Evolutionary conservation across 805 yeast species (phyloP).

Genomic region (Kodamaea hsintzibuensis): DNA sequence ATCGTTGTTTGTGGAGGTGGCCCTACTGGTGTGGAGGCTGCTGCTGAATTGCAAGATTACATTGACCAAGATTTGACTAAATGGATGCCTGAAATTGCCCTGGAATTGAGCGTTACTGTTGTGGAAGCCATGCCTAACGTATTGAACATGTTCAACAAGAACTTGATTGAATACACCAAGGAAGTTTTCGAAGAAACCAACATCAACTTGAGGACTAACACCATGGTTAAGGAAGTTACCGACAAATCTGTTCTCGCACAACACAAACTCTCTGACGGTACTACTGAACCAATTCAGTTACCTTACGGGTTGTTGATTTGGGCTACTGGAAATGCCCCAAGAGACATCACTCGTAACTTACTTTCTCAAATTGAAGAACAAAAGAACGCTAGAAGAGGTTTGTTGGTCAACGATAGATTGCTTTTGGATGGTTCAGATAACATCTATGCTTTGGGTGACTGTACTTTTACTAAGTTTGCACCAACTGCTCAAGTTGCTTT

Average conservation of each 20-base stretch:
- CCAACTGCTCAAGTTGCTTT: constrained; percentile 98
- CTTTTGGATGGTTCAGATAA: constrained; percentile 81
- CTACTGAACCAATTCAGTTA: constrained; percentile 57
- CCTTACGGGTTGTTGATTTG: constrained; percentile 94
- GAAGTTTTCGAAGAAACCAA: constrained; percentile 66
- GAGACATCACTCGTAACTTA: constrained; percentile 69
- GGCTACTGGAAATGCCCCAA: constrained; percentile 97
- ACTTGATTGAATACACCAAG: constrained; percentile 76
- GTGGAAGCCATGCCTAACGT: constrained; percentile 93
- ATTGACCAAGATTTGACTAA: constrained; percentile 85
- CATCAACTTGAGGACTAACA: constrained; percentile 75
- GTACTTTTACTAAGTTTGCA: constrained; percentile 86
- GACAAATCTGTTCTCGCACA: constrained; percentile 68
- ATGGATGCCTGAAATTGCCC: constrained; percentile 85
- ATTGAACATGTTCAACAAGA: constrained; percentile 68
- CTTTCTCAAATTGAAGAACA: constrained; percentile 71
- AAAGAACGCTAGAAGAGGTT: constrained; percentile 86
- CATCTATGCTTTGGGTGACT: constrained; percentile 91
- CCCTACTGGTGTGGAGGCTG: constrained; percentile 97
- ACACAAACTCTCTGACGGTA: constrained; percentile 64
- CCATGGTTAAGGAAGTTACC: constrained; percentile 86
- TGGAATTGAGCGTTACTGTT: constrained; percentile 79
- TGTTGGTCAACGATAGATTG: constrained; percentile 78
- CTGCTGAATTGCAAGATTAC: constrained; percentile 94
- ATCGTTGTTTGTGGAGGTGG: constrained; percentile 98